Percentiles rank a stretch among this genome's conserved stretches.
phyloP scores from a whole-genome alignment of 768 basidiomycete species.

The Butyriboletus loyo region DNA sequence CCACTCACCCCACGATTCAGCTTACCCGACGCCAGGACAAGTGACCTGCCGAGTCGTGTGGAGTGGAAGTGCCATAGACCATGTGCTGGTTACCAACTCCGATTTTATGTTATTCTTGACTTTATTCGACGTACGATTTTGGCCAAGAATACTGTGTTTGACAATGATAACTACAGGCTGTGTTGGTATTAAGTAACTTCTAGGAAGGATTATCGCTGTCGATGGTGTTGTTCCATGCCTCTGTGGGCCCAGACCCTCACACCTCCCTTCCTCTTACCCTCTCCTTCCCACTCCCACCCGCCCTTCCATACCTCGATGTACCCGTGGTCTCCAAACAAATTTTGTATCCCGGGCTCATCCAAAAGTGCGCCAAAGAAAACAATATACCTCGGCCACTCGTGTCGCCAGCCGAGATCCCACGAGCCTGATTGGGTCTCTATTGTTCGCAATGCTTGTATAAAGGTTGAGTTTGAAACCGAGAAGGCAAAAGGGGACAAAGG shows the following conservation, averaged over 20 bases:
- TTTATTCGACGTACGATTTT: neutral
- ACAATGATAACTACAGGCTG: neutral
- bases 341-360: conserved; percentile 44
- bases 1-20: conserved; percentile 31
- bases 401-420: conserved; percentile 47
- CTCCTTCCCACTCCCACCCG: conserved; percentile 76
- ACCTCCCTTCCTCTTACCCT: conserved; percentile 58
- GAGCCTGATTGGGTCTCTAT: conserved; percentile 29
- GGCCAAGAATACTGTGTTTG: neutral
- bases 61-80: conserved; percentile 8
- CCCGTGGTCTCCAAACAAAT: conserved; percentile 48
- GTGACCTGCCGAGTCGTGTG: conserved; percentile 11
- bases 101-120: neutral
- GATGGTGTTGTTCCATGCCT: neutral
- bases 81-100: neutral
- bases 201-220: neutral
- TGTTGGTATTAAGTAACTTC: neutral
- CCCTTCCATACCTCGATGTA: conserved; percentile 63
- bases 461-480: conserved; percentile 45
- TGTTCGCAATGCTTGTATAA: conserved; percentile 18
- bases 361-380: conserved; percentile 83
- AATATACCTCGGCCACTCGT: conserved; percentile 80
- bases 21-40: conserved; percentile 43
- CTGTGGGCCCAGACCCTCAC: conserved; percentile 61
- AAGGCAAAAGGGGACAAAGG: conserved; percentile 58